Percentiles rank a stretch among this genome's conserved stretches.
These are phyloP conservation scores for Tulasnella sp. DNA, from an alignment of 768 basidiomycete genomes.

Conservation along the genomic window DNA sequence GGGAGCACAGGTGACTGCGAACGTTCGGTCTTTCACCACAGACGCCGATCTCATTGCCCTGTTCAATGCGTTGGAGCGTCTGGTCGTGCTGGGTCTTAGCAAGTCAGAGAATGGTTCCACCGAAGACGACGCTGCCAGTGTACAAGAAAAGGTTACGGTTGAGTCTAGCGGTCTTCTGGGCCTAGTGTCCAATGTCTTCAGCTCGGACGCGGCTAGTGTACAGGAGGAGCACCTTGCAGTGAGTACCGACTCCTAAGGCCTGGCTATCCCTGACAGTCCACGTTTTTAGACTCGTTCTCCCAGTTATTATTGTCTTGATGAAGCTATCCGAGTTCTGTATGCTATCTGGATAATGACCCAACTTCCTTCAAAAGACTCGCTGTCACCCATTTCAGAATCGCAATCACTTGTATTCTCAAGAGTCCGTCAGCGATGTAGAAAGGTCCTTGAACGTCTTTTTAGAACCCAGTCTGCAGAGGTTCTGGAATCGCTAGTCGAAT, in stretches of 20 bases:
- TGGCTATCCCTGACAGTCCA: not conserved
- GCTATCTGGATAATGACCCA: constrained; percentile 48
- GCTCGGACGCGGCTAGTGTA: constrained; percentile 37
- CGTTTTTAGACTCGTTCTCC: constrained; percentile 56
- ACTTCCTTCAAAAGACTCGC: not conserved
- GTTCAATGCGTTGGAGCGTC: constrained; percentile 69
- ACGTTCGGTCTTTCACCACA: constrained; percentile 41
- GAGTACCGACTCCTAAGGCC: constrained; percentile 35
- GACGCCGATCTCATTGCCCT: constrained; percentile 81
- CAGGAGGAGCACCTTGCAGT: constrained; percentile 14
- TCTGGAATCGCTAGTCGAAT: constrained; percentile 69
- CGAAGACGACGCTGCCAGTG: constrained; percentile 44
- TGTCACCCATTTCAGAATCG: constrained; percentile 48
- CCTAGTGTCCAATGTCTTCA: constrained; percentile 85
- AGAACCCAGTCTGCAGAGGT: constrained; percentile 69
- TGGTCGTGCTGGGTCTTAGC: constrained; percentile 61
- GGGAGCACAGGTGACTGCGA: constrained; percentile 24
- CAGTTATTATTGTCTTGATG: constrained; percentile 65
- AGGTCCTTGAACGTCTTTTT: constrained; percentile 79
- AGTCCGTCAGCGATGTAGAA: constrained; percentile 55
- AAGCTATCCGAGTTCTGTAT: constrained; percentile 69
- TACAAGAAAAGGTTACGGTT: constrained; percentile 38
- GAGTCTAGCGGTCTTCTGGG: constrained; percentile 64
- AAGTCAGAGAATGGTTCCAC: constrained; percentile 30
- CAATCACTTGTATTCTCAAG: constrained; percentile 54